Evolutionary conservation across 1,284 basidiomycete species (phyloP).

Genomic region (Rhodofomes roseus): DNA sequence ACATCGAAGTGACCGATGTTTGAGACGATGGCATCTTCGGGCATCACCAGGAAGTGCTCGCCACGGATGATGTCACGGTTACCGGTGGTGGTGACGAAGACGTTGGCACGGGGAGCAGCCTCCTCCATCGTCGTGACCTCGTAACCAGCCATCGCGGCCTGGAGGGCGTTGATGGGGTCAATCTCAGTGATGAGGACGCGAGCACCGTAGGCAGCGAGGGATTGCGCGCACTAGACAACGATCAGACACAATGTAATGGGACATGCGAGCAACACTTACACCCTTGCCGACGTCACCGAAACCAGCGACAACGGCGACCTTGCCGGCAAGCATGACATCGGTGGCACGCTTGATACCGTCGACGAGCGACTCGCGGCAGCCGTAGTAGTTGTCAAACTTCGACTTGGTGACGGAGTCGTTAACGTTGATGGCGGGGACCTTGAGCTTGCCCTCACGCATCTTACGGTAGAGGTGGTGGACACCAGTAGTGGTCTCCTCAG

Average conservation of each 20-base stretch:
- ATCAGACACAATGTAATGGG: slow-evolving; percentile 2
- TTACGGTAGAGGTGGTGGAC: slow-evolving; percentile 99
- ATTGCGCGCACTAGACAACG: slow-evolving; percentile 85
- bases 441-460: slow-evolving; percentile 93
- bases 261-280: slow-evolving; percentile 48
- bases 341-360: slow-evolving; percentile 99
- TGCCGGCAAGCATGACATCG: slow-evolving; percentile 99
- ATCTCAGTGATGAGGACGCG: slow-evolving; percentile 98
- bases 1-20: slow-evolving; percentile 99
- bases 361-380: slow-evolving; percentile 98
- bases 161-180: slow-evolving; percentile 99
- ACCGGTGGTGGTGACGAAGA: slow-evolving; percentile 99
- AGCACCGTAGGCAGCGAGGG: slow-evolving; percentile 93
- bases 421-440: slow-evolving; percentile 99
- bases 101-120: slow-evolving; percentile 82
- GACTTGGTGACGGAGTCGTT: slow-evolving; percentile 99
- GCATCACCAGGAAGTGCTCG: slow-evolving; percentile 93
- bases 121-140: slow-evolving; percentile 99
- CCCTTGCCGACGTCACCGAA: slow-evolving; percentile 99
- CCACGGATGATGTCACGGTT: slow-evolving; percentile 97
- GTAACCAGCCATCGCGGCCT: slow-evolving; percentile 99
- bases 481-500: slow-evolving; percentile 99
- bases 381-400: slow-evolving; percentile 97
- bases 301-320: slow-evolving; percentile 97
- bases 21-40: slow-evolving; percentile 98